These are phyloP conservation scores for Fusarium decemcellulare DNA, from an alignment of 2,329 filamentous ascomycete species.

Conservation along the genomic window DNA sequence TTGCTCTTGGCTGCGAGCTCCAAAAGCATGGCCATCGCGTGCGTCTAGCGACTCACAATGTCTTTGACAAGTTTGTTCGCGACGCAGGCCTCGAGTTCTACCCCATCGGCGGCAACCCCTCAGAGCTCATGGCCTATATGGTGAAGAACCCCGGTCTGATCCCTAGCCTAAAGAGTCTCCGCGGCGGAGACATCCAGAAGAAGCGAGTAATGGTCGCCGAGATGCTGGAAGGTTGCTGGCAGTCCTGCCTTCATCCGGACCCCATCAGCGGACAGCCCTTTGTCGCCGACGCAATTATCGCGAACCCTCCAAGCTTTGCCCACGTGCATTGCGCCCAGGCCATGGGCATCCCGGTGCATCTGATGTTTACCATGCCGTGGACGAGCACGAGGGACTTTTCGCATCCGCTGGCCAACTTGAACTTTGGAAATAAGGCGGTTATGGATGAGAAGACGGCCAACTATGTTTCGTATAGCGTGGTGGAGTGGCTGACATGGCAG, in stretches of 20 bases:
- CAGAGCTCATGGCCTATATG: conserved; percentile 45
- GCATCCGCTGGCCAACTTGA: conserved; percentile 80
- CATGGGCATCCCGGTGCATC: conserved; percentile 59
- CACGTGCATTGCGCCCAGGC: conserved; percentile 64
- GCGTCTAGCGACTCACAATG: conserved; percentile 76
- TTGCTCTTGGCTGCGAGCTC: conserved; percentile 79
- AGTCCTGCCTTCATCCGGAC: conserved; percentile 42
- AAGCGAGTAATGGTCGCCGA: conserved; percentile 48
- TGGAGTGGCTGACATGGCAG: conserved; percentile 85
- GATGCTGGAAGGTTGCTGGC: conserved; percentile 51
- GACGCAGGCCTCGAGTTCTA: conserved; percentile 66
- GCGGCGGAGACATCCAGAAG: conserved; percentile 46
- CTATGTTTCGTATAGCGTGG: conserved; percentile 78
- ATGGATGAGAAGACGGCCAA: conserved; percentile 72
- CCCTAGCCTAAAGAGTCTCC: conserved; percentile 45
- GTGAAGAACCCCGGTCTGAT: conserved; percentile 51
- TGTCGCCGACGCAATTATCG: conserved; percentile 65
- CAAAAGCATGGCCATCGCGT: conserved; percentile 80
- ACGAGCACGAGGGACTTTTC: conserved; percentile 80
- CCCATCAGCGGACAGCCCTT: conserved; percentile 52
- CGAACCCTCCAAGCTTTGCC: conserved; percentile 65
- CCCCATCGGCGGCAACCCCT: conserved; percentile 67
- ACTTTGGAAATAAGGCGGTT: conserved; percentile 57
- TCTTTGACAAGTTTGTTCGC: conserved; percentile 64
- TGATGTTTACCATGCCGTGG: conserved; percentile 79